These are phyloP conservation scores for Lachnellula occidentalis DNA, from an alignment of 2,329 filamentous ascomycete genomes.

Conservation along the genomic window DNA sequence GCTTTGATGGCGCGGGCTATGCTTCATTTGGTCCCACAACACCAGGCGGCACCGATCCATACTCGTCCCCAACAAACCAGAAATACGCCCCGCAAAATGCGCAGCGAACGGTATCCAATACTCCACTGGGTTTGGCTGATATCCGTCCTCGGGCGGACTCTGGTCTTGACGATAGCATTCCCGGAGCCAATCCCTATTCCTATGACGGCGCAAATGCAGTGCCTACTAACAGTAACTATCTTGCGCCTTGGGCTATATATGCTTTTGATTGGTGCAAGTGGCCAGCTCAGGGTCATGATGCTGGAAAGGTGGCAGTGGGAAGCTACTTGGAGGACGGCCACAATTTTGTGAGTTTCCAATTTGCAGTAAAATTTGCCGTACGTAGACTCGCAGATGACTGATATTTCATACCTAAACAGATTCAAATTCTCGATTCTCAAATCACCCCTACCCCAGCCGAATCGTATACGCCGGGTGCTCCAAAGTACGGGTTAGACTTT, in stretches of 20 bases:
- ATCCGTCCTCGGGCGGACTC: slow-evolving; percentile 85
- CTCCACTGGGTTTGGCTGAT: slow-evolving; percentile 84
- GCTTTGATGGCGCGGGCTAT: slow-evolving; percentile 50
- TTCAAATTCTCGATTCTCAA: slow-evolving; percentile 93
- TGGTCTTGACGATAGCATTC: slow-evolving; percentile 65
- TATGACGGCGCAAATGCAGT: slow-evolving; percentile 63
- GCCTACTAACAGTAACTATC: slow-evolving; percentile 80
- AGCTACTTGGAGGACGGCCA: slow-evolving; percentile 98
- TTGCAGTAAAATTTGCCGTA: neutral
- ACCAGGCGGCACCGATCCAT: slow-evolving; percentile 56
- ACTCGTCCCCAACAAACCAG: slow-evolving; percentile 49
- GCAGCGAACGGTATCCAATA: slow-evolving; percentile 67
- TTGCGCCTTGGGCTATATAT: slow-evolving; percentile 92
- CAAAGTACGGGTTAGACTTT: slow-evolving; percentile 79
- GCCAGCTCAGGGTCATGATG: slow-evolving; percentile 72
- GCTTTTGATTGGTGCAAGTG: slow-evolving; percentile 99
- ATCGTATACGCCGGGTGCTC: slow-evolving; percentile 61
- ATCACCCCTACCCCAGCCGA: slow-evolving; percentile 65
- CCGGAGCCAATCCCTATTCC: slow-evolving; percentile 50
- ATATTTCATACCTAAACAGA: slow-evolving; percentile 45
- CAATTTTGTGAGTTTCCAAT: slow-evolving; percentile 70
- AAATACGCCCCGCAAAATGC: slow-evolving; percentile 53
- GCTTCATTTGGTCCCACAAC: slow-evolving; percentile 58
- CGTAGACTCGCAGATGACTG: neutral
- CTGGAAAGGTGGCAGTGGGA: slow-evolving; percentile 88